Percentiles rank a stretch among this genome's conserved stretches.
Evolutionary conservation across 129 eudicot genomes (phyloP).

Genomic region (Dittrichia graveolens): DNA sequence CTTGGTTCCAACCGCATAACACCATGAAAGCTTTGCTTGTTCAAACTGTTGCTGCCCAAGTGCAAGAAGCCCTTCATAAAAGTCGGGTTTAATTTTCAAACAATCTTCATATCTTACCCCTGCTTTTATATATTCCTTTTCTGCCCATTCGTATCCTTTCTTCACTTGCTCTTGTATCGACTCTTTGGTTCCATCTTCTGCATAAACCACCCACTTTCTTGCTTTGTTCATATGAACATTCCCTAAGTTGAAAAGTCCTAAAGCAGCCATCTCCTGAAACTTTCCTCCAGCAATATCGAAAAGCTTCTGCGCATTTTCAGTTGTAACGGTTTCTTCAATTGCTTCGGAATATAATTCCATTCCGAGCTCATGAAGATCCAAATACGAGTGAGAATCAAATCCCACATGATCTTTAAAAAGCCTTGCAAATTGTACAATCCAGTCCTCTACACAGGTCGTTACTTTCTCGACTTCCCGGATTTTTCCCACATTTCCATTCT

Average conservation of each 20-base stretch:
- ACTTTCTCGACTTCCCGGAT: constrained; percentile 40
- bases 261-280: constrained; percentile 95
- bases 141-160: constrained; percentile 73
- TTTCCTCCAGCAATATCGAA: constrained; percentile 79
- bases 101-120: constrained; percentile 33
- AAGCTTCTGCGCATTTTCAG: constrained; percentile 73
- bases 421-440: constrained; percentile 89
- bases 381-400: constrained; percentile 78
- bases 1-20: constrained; percentile 51
- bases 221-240: constrained; percentile 94
- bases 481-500: constrained; percentile 40
- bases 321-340: constrained; percentile 80
- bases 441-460: constrained; percentile 62
- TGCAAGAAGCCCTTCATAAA: constrained; percentile 40
- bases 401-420: constrained; percentile 91
- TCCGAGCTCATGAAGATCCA: constrained; percentile 89
- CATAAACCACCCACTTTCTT: constrained; percentile 60
- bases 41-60: constrained; percentile 76
- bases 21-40: constrained; percentile 83
- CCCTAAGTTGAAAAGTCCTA: constrained; percentile 85
- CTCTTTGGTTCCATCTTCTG: constrained; percentile 66
- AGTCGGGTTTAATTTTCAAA: constrained; percentile 39
- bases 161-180: constrained; percentile 49
- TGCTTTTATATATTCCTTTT: constrained; percentile 63
- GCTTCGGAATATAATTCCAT: constrained; percentile 92